These are phyloP conservation scores for Gossypium rotundifolium DNA, from an alignment of 345 rosid species.

Conservation along the genomic window DNA sequence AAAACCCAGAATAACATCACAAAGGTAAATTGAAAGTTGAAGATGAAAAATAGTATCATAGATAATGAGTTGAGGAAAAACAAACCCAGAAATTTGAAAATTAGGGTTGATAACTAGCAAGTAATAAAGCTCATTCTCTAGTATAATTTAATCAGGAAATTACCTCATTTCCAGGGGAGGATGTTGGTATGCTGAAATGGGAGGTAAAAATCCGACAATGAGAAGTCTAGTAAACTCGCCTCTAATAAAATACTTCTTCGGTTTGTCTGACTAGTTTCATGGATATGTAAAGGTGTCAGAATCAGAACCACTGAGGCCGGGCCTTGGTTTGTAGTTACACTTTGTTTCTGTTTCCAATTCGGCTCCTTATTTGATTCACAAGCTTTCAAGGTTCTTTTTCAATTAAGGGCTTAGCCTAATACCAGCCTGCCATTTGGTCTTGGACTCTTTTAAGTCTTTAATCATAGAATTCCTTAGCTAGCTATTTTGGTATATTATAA, in stretches of 20 bases:
- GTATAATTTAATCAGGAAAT: background rate
- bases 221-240: background rate
- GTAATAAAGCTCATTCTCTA: background rate
- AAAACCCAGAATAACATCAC: background rate
- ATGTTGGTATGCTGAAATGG: background rate
- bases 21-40: background rate
- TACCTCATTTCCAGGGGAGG: background rate
- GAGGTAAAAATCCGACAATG: background rate
- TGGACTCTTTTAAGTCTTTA: too few species aligned
- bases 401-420: background rate
- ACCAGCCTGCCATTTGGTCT: background rate
- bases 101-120: background rate
- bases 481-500: too few species aligned
- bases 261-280: background rate
- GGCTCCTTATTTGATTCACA: background rate
- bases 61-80: background rate
- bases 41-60: background rate
- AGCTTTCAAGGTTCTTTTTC: background rate
- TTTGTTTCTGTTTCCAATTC: background rate
- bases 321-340: background rate
- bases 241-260: background rate
- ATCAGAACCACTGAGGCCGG: background rate
- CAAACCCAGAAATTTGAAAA: background rate
- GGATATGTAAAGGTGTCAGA: background rate
- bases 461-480: background rate